phyloP scores from a whole-genome alignment of 2,329 filamentous ascomycete species.

The Claviceps spartinae region DNA sequence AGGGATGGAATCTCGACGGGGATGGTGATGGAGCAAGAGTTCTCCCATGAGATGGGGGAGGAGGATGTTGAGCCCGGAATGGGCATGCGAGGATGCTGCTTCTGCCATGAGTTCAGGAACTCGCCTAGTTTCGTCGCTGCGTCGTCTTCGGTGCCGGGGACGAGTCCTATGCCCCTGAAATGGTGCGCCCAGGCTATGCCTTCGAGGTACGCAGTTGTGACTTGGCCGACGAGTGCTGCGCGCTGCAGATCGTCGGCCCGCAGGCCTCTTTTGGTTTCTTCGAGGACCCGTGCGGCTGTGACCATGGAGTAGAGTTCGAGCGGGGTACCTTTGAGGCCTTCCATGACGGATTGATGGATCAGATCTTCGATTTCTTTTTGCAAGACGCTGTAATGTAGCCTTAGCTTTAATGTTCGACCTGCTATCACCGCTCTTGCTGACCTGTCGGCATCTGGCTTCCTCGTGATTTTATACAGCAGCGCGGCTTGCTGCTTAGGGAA shows the following conservation, averaged over 20 bases:
- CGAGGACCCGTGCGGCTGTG: conserved; percentile 29
- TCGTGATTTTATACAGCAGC: conserved; percentile 63
- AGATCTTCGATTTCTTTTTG: conserved; percentile 55
- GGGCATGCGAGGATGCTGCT: conserved; percentile 14
- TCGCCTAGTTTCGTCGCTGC: conserved; percentile 14
- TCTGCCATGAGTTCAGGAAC: conserved; percentile 21
- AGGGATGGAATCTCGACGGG: conserved; percentile 81
- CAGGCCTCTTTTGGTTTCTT: conserved; percentile 30
- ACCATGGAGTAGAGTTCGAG: conserved; percentile 34
- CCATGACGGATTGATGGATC: conserved; percentile 29
- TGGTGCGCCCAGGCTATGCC: conserved; percentile 33
- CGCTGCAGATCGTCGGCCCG: conserved; percentile 41
- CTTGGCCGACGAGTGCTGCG: conserved; percentile 36
- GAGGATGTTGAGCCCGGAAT: conserved; percentile 8
- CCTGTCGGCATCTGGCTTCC: conserved; percentile 30
- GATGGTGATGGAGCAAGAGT: conserved; percentile 59
- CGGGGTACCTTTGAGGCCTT: conserved; percentile 24
- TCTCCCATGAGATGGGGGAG: conserved; percentile 10
- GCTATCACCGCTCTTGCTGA: conserved; percentile 10
- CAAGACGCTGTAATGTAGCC: conserved; percentile 62
- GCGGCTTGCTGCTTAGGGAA: conserved; percentile 74
- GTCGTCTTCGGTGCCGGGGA: conserved; percentile 21
- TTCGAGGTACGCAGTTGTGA: conserved; percentile 35
- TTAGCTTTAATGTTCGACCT: conserved; percentile 46
- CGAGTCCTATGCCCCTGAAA: conserved; percentile 35